A percentile compares a stretch with the other conserved stretches of the same genome.
phyloP scores from a whole-genome alignment of 768 basidiomycete species.

The Leccinum boreale region DNA sequence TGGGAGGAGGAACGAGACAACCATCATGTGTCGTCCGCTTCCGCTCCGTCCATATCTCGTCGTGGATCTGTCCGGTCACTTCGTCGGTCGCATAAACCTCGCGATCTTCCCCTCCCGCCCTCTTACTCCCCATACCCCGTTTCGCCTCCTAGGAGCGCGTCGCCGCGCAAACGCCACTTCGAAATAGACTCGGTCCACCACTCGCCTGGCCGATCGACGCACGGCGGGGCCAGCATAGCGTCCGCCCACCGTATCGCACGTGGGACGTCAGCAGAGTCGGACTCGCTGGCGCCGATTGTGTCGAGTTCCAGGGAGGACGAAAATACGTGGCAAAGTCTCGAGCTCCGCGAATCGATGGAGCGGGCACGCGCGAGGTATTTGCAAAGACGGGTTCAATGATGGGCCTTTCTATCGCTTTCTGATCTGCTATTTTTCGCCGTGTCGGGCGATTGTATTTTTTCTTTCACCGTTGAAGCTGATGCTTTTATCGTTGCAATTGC shows the following conservation, averaged over 20 bases:
- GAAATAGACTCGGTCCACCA: constrained; percentile 19
- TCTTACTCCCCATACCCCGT: constrained; percentile 27
- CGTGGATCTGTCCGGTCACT: constrained; percentile 27
- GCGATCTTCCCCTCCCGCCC: constrained; percentile 26
- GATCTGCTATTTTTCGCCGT: not conserved
- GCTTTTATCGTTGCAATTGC: not conserved
- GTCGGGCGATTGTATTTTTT: not conserved
- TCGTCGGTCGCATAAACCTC: constrained; percentile 20
- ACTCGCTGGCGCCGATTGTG: constrained; percentile 17
- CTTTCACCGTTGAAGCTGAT: not conserved
- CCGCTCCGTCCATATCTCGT: constrained; percentile 23
- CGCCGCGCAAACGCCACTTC: constrained; percentile 30
- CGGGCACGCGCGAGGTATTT: constrained; percentile 40
- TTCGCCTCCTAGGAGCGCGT: constrained; percentile 29
- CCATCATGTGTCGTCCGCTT: not conserved
- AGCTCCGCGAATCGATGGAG: constrained; percentile 66
- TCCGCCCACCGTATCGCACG: constrained; percentile 19
- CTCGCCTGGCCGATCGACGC: constrained; percentile 22
- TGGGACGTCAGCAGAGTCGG: constrained; percentile 37
- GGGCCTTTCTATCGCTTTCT: not conserved
- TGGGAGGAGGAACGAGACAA: constrained; percentile 67
- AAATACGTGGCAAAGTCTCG: constrained; percentile 55
- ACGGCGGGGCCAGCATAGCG: constrained; percentile 9
- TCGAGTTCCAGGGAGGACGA: constrained; percentile 44
- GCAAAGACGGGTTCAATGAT: constrained; percentile 19